phyloP scores from a whole-genome alignment of 2,329 filamentous ascomycete species.

The Xylaria multiplex region DNA sequence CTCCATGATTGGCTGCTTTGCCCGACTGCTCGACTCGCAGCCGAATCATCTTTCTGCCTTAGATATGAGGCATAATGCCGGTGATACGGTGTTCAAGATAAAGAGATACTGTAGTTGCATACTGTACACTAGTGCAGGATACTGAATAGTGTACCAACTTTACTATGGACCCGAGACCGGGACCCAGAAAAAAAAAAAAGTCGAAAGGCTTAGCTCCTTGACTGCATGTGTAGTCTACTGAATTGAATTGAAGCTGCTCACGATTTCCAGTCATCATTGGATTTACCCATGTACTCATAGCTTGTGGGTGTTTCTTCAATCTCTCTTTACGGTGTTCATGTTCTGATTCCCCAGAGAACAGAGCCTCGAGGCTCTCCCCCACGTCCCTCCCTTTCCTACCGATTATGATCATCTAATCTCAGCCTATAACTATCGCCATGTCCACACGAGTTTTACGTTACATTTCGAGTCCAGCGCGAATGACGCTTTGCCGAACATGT shows the following conservation, averaged over 20 bases:
- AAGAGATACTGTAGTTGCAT: too few species aligned
- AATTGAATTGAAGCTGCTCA: conserved; percentile 19
- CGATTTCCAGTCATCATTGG: not conserved
- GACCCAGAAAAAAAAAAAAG: conserved; percentile 21
- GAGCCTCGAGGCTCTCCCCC: conserved; percentile 27
- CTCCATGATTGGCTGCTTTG: conserved; percentile 55
- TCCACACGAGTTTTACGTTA: conserved; percentile 26
- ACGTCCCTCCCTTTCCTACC: not conserved
- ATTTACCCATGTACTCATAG: not conserved
- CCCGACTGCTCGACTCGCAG: conserved; percentile 17
- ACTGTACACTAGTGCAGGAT: too few species aligned
- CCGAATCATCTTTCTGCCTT: not conserved
- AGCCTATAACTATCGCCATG: conserved; percentile 34
- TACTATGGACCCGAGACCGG: not conserved
- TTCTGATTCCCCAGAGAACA: conserved; percentile 2
- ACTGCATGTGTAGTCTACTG: too few species aligned
- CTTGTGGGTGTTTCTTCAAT: not conserved
- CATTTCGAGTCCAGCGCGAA: conserved; percentile 28
- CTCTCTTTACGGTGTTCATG: conserved; percentile 9
- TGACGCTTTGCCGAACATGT: conserved; percentile 44
- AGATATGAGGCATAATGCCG: not conserved
- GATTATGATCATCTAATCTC: not conserved
- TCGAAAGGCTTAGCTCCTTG: not conserved
- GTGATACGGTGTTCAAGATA: too few species aligned
- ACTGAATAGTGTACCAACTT: not conserved